Conservation (phyloP, 2,329 filamentous ascomycete genomes). For the Hymenoscyphus scutula region DNA sequence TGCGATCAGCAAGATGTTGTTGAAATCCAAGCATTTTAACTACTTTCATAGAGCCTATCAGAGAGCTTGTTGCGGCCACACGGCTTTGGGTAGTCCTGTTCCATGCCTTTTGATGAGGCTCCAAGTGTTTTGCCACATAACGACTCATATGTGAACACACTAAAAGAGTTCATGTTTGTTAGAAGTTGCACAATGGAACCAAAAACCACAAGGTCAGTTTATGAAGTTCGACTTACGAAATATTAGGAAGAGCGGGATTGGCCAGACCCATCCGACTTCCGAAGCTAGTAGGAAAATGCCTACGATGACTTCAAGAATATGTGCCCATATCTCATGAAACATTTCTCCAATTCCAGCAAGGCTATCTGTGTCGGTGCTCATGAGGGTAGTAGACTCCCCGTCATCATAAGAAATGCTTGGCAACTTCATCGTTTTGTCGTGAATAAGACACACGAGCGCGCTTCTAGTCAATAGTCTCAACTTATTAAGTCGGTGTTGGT, state of each 20-base stretch:
- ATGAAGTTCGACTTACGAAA: constrained; percentile 35
- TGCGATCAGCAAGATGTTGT: constrained; percentile 30
- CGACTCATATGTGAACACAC: constrained; percentile 7
- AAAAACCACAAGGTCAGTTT: no score
- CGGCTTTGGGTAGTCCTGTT: constrained; percentile 27
- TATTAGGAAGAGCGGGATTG: constrained; percentile 41
- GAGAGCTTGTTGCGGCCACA: constrained; percentile 22
- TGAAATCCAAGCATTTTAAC: constrained; percentile 35
- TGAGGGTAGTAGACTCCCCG: constrained; percentile 39
- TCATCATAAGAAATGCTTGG: constrained; percentile 32
- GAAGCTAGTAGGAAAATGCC: constrained; percentile 40
- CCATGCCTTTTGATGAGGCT: constrained; percentile 26
- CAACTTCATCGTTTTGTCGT: constrained; percentile 35
- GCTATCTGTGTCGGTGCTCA: constrained; percentile 42
- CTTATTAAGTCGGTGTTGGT: constrained; percentile 1
- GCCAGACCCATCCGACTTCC: constrained; percentile 44
- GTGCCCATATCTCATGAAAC: constrained; percentile 45
- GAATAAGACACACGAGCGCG: constrained; percentile 33
- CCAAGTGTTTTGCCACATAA: constrained; percentile 16
- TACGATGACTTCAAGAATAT: constrained; percentile 41
- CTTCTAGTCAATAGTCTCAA: constrained; percentile 4
- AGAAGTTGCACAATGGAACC: background rate
- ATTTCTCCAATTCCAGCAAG: constrained; percentile 37
- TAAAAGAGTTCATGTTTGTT: background rate
- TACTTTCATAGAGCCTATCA: constrained; percentile 27